Evolutionary conservation across 2,329 filamentous ascomycete genomes (phyloP).

Genomic region (Epichloe typhina): DNA sequence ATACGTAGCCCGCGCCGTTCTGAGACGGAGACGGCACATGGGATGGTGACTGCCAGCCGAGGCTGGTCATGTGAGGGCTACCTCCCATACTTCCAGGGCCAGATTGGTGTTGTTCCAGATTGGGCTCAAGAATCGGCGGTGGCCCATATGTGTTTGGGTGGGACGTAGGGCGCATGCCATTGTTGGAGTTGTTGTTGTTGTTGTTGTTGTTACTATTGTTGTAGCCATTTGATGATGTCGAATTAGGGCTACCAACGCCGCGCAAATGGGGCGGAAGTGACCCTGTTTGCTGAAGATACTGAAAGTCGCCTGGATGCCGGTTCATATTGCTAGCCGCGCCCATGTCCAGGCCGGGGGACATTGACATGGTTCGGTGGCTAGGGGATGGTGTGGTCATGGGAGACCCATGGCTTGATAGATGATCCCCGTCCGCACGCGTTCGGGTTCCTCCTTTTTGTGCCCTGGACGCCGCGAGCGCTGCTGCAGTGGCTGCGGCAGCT

Average conservation of each 20-base stretch:
- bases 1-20: conserved; percentile 54
- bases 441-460: conserved; percentile 26
- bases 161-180: conserved; percentile 58
- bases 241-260: conserved; percentile 57
- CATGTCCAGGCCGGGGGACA: conserved; percentile 68
- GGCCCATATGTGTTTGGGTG: conserved; percentile 76
- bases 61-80: conserved; percentile 71
- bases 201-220: conserved; percentile 19
- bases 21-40: conserved; percentile 63
- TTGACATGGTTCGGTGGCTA: conserved; percentile 62
- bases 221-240: conserved; percentile 47
- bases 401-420: conserved; percentile 58
- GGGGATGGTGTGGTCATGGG: conserved; percentile 78
- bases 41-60: conserved; percentile 78
- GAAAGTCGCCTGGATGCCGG: conserved; percentile 50
- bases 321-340: conserved; percentile 54
- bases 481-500: conserved; percentile 76
- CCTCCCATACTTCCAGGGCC: conserved; percentile 57
- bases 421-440: conserved; percentile 56
- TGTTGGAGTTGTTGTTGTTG: conserved; percentile 27
- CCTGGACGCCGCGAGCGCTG: conserved; percentile 54
- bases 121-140: conserved; percentile 74
- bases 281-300: conserved; percentile 60
- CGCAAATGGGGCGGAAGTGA: conserved; percentile 75
- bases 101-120: conserved; percentile 60